A percentile compares a stretch with the other conserved stretches of the same genome.
These are phyloP conservation scores for Mycosarcoma mackinlayi DNA, from an alignment of 1,284 basidiomycete genomes.

Conservation along the genomic window DNA sequence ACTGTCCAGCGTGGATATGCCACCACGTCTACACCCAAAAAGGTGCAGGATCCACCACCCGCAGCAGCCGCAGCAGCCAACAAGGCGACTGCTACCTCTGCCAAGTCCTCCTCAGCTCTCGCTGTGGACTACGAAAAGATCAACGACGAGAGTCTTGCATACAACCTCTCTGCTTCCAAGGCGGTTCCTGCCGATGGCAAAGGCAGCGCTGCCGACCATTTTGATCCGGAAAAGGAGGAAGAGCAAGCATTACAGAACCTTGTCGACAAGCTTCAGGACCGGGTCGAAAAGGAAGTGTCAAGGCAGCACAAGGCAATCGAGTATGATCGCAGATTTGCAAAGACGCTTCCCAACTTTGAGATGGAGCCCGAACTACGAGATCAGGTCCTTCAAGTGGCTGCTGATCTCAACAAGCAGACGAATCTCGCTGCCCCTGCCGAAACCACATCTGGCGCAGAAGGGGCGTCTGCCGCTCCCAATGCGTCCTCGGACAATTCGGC, in stretches of 20 bases:
- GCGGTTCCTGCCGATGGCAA: conserved; percentile 13
- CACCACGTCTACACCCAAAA: conserved; percentile 76
- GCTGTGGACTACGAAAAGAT: conserved; percentile 46
- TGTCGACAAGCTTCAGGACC: conserved; percentile 83
- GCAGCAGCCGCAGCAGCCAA: conserved; percentile 33
- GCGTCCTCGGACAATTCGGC: conserved; percentile 9
- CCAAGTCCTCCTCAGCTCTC: conserved; percentile 38
- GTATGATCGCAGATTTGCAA: conserved; percentile 81
- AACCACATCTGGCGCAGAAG: background rate
- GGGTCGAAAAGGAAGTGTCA: conserved; percentile 85
- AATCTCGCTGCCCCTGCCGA: conserved; percentile 64
- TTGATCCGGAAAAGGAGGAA: conserved; percentile 59
- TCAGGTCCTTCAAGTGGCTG: conserved; percentile 74
- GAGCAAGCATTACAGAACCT: conserved; percentile 65
- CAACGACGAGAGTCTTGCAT: conserved; percentile 40
- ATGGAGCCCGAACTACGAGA: conserved; percentile 76
- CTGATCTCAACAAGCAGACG: conserved; percentile 67
- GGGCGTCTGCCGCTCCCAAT: conserved; percentile 3
- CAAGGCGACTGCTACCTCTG: conserved; percentile 62
- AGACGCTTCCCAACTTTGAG: conserved; percentile 76
- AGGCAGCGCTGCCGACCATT: conserved; percentile 16
- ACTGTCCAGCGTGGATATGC: conserved; percentile 65
- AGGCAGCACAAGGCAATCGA: conserved; percentile 81
- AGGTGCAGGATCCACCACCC: conserved; percentile 74
- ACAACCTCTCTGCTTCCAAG: conserved; percentile 25